phyloP scores from a whole-genome alignment of 257 asterid species.

The Leonotis leonurus region DNA sequence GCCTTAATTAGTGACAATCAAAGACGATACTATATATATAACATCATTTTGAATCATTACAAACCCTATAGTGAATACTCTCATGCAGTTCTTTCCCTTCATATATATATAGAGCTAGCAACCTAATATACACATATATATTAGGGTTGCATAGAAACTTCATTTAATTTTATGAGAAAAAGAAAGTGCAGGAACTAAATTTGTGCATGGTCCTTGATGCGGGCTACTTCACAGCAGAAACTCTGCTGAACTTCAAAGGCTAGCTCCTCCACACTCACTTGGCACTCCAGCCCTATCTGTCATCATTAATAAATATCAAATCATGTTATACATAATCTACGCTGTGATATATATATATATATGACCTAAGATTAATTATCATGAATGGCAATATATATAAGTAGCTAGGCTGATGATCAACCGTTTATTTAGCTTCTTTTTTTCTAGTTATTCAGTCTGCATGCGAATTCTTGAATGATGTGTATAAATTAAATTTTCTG shows the following conservation, averaged over 20 bases:
- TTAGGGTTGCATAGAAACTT: not conserved
- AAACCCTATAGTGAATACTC: not conserved
- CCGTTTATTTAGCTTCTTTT: too few species aligned
- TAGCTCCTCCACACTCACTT: constrained; percentile 87
- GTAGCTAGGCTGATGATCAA: too few species aligned
- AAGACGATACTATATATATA: too few species aligned
- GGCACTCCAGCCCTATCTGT: constrained; percentile 91
- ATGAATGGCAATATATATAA: too few species aligned
- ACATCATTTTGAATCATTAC: too few species aligned
- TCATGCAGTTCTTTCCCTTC: not conserved
- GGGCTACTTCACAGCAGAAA: constrained; percentile 38
- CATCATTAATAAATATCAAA: not conserved
- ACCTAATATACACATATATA: too few species aligned
- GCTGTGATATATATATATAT: not conserved
- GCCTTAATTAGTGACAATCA: too few species aligned
- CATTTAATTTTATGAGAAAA: too few species aligned
- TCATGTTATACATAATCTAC: not conserved
- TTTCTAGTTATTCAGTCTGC: too few species aligned
- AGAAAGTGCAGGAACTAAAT: not conserved
- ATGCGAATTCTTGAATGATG: too few species aligned
- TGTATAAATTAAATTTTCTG: too few species aligned
- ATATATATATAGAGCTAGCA: not conserved
- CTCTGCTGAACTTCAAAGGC: constrained; percentile 77
- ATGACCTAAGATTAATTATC: too few species aligned
- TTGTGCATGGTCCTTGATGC: constrained; percentile 18